Evolutionary conservation across 2,329 filamentous ascomycete genomes (phyloP), one percentile per base, ranked within the genome.

Genomic region (Aspergillus sp.): DNA sequence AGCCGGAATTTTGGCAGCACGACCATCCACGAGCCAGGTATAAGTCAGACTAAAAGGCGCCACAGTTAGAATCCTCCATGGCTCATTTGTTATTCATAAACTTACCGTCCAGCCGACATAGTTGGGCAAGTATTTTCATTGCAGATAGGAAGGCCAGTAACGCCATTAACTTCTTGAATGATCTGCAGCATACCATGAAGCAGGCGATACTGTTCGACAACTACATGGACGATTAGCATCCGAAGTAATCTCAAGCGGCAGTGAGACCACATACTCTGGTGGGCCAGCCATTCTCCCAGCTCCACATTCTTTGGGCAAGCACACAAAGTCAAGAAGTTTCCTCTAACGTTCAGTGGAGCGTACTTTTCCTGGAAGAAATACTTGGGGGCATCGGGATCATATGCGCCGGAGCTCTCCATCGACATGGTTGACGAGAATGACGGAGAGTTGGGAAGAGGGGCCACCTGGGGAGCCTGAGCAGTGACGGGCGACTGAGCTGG

Each of bases 291-390:
- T 69, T 97, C 91, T 53, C 89, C 91, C 63, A 89, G 83, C 60
- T 96, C 91, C 37, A 96, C 88, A 44, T 93, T 90, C 73, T 91
- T 90, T 19, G 91, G 91, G 62, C 90, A 86, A 39, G 90, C 89
- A 59, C 90, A 94, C 47, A 97, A 72, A 8, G 91, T 96, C 85
- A 95, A 89, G 65, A 97, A 96, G 72, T 96, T 97, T 47, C 91
- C 91, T 73, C 91, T 95, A 60, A 96, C 90, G 53, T 95, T 95
- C 60, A 95, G 83, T 63, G 85, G 87, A 43, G 86, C 84, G 47
- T 74, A 74, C 56, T 73, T 74, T 59, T 75, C 72, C 52, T 72
- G 69, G 51, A 75, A 72, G 53, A 74, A 75, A 54, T 72, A 74
- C 52, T 74, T 75, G 30, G 68, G 65, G n/a, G 65, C 58, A 52